These are phyloP conservation scores for Coprinopsis sp. DNA, from an alignment of 768 basidiomycete species.

Conservation along the genomic window DNA sequence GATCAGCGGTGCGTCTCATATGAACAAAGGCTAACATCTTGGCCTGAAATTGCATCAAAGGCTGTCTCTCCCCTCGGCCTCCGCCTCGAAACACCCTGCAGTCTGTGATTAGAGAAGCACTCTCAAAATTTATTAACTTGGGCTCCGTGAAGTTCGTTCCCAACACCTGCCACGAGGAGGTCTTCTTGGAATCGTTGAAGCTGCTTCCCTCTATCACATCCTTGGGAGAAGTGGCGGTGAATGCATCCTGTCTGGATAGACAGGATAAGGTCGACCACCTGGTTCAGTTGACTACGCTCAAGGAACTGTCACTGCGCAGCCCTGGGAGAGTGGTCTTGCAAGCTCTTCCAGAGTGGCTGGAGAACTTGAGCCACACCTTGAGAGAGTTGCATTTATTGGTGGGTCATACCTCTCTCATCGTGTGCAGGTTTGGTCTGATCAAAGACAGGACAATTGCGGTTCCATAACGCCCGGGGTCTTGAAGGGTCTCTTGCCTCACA, in stretches of 20 bases:
- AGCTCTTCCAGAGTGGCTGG: conserved; percentile 42
- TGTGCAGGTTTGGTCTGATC: neutral
- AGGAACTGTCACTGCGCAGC: conserved; percentile 24
- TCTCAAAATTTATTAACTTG: conserved; percentile 27
- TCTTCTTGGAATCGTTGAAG: conserved; percentile 25
- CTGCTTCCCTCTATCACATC: conserved; percentile 14
- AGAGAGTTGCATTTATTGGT: conserved; percentile 41
- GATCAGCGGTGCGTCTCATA: conserved; percentile 36
- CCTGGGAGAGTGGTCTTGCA: conserved; percentile 39
- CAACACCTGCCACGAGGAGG: conserved; percentile 20
- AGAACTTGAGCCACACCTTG: conserved; percentile 28
- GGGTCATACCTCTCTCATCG: conserved; percentile 8
- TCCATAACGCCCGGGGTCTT: conserved; percentile 61
- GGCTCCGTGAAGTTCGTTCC: conserved; percentile 26
- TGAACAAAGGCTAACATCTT: neutral
- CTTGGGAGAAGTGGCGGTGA: conserved; percentile 25
- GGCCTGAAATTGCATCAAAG: conserved; percentile 9
- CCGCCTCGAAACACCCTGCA: conserved; percentile 18
- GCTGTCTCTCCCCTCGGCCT: conserved; percentile 13
- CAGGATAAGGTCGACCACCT: conserved; percentile 25
- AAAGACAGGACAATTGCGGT: conserved; percentile 50
- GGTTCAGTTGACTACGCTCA: conserved; percentile 19
- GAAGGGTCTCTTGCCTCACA: conserved; percentile 35
- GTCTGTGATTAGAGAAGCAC: conserved; percentile 20
- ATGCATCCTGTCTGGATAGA: conserved; percentile 26